Evolutionary conservation across 139 green algal species (phyloP).

Genomic region (Microglena sp.): DNA sequence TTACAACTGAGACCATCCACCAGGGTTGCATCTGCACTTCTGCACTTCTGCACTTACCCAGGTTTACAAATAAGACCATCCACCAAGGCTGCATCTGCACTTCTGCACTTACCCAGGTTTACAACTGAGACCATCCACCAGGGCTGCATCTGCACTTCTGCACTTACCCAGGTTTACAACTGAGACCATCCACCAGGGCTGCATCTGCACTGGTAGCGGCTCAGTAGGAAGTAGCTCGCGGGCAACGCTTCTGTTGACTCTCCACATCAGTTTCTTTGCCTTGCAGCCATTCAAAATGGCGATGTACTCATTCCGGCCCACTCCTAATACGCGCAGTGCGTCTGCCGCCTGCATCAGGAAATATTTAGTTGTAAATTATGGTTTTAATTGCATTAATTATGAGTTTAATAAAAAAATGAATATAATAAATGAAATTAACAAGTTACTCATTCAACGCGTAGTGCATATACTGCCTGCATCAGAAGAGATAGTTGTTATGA

Average conservation of each 20-base stretch:
- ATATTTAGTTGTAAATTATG: neutral
- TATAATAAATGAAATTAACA: no score
- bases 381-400: no score
- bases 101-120: no score
- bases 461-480: no score
- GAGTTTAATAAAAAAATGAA: neutral
- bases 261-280: constrained; percentile 26
- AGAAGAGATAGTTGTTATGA: no score
- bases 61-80: constrained; percentile 68
- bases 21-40: no score
- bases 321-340: constrained; percentile 61
- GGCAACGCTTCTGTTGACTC: constrained; percentile 21
- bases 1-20: no score
- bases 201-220: constrained; percentile 32
- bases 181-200: constrained; percentile 74
- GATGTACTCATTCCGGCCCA: constrained; percentile 94
- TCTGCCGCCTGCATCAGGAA: constrained; percentile 80
- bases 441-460: no score
- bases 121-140: no score
- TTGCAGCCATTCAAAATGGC: constrained; percentile 81
- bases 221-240: constrained; percentile 54
- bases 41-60: constrained; percentile 37
- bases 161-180: constrained; percentile 71
- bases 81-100: constrained; percentile 69
- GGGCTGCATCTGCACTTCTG: neutral